Percentiles rank a stretch among this genome's conserved stretches.
Conservation (phyloP, 192 early-diverging fungal genomes). For the Martensiomyces pterosporus region DNA sequence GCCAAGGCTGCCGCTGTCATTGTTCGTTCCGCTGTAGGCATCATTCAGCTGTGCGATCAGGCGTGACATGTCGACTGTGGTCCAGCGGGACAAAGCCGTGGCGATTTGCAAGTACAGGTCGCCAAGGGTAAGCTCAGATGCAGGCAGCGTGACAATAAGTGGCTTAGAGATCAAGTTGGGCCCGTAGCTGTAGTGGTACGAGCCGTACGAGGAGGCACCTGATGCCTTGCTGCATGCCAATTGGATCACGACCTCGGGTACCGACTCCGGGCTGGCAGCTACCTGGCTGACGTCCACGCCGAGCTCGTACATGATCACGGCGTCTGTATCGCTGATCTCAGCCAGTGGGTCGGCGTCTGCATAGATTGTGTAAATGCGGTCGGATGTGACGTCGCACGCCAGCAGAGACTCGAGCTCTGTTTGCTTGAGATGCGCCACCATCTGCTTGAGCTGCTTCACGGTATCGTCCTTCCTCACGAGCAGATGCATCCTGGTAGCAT, state of each 20-base stretch:
- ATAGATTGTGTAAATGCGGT: slow-evolving; percentile 31
- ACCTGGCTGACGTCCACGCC: slow-evolving; percentile 11
- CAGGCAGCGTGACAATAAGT: slow-evolving; percentile 28
- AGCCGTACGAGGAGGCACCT: slow-evolving; percentile 11
- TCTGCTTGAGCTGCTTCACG: slow-evolving; percentile 55
- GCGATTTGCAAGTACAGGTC: slow-evolving; percentile 31
- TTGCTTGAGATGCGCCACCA: slow-evolving; percentile 51
- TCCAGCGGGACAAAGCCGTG: slow-evolving; percentile 27
- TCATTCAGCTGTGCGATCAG: slow-evolving; percentile 18
- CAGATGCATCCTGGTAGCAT: slow-evolving; percentile 49
- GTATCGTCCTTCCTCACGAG: slow-evolving; percentile 62
- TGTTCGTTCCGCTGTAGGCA: not conserved
- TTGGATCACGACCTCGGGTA: slow-evolving; percentile 16
- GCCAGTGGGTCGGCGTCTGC: slow-evolving; percentile 20
- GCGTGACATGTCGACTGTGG: slow-evolving; percentile 25
- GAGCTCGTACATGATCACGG: slow-evolving; percentile 40
- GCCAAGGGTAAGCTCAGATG: slow-evolving; percentile 17
- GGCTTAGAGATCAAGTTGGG: slow-evolving; percentile 35
- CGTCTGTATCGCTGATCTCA: slow-evolving; percentile 20
- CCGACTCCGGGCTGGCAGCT: slow-evolving; percentile 12
- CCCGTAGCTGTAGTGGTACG: slow-evolving; percentile 13
- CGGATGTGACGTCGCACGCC: slow-evolving; percentile 22
- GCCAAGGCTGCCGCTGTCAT: not conserved
- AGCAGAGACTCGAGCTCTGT: slow-evolving; percentile 13
- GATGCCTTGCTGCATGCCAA: slow-evolving; percentile 22